phyloP scores from a whole-genome alignment of 2,329 filamentous ascomycete genomes.

The Macrophomina phaseolina region DNA sequence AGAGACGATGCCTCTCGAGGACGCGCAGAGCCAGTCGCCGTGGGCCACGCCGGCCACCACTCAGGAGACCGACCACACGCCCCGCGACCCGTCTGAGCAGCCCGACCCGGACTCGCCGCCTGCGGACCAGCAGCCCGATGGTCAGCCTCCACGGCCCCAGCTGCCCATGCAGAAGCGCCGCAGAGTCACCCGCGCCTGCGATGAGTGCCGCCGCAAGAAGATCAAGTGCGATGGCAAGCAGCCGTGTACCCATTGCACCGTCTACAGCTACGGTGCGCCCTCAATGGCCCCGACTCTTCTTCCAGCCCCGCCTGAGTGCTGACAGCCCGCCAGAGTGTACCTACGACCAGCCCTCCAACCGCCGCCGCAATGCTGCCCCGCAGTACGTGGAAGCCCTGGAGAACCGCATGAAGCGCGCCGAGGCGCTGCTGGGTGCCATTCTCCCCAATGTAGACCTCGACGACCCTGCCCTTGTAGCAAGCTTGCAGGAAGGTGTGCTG shows the following conservation, averaged over 20 bases:
- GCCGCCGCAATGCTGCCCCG: conserved; percentile 85
- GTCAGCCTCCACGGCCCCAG: conserved; percentile 6
- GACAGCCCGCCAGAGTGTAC: conserved; percentile 73
- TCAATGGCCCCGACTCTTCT: neutral
- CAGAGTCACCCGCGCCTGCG: conserved; percentile 52
- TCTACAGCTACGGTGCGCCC: conserved; percentile 89
- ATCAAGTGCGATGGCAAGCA: conserved; percentile 63
- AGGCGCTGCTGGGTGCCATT: conserved; percentile 77
- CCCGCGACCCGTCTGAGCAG: conserved; percentile 21
- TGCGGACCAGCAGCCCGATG: conserved; percentile 7
- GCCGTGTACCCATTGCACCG: conserved; percentile 84
- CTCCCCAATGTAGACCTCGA: conserved; percentile 84
- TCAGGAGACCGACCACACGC: conserved; percentile 16
- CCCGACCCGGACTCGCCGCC: conserved; percentile 17
- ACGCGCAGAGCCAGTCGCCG: conserved; percentile 5
- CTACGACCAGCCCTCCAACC: conserved; percentile 93
- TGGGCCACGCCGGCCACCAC: conserved; percentile 17
- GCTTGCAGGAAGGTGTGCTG: conserved; percentile 70
- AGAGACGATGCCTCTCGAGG: conserved; percentile 24
- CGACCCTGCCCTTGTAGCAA: conserved; percentile 80
- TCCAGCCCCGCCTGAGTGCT: conserved; percentile 12
- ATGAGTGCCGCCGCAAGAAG: conserved; percentile 55
- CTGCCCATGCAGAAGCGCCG: conserved; percentile 41
- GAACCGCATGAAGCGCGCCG: conserved; percentile 79
- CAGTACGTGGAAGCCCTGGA: conserved; percentile 93